phyloP scores from a whole-genome alignment of 768 basidiomycete genomes.

The Termitomyces heimii region DNA sequence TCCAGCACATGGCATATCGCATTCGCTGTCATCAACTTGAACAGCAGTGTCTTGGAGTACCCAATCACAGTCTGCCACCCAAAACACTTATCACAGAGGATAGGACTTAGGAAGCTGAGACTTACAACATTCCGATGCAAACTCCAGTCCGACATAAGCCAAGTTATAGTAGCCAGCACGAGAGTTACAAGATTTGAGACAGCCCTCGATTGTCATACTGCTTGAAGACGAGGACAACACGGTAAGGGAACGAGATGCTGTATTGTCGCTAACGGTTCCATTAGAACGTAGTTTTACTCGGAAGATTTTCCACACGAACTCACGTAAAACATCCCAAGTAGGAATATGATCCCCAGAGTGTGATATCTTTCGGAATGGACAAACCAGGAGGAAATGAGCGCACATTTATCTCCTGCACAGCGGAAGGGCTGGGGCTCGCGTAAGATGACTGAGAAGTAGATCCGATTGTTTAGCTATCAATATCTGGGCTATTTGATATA shows the following conservation, averaged over 20 bases:
- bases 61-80: conserved; percentile 7
- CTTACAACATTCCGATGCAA: conserved; percentile 6
- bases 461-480: background rate
- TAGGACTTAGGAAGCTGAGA: background rate
- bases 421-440: background rate
- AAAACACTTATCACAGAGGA: background rate
- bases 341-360: conserved; percentile 5
- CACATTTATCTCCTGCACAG: background rate
- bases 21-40: conserved; percentile 9
- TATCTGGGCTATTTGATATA: background rate
- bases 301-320: background rate
- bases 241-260: conserved; percentile 5
- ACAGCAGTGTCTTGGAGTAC: conserved; percentile 9
- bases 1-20: conserved; percentile 8
- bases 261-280: background rate
- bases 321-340: conserved; percentile 12
- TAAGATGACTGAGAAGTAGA: background rate
- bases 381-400: conserved; percentile 8
- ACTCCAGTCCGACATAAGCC: conserved; percentile 8
- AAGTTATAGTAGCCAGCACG: conserved; percentile 5
- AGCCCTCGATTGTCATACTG: conserved; percentile 6
- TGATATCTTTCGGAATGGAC: conserved; percentile 11
- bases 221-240: background rate
- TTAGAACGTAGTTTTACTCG: background rate
- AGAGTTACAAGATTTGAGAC: conserved; percentile 6